Conservation (phyloP, 1,139 yeast species). For the Yamadazyma aaseri region DNA sequence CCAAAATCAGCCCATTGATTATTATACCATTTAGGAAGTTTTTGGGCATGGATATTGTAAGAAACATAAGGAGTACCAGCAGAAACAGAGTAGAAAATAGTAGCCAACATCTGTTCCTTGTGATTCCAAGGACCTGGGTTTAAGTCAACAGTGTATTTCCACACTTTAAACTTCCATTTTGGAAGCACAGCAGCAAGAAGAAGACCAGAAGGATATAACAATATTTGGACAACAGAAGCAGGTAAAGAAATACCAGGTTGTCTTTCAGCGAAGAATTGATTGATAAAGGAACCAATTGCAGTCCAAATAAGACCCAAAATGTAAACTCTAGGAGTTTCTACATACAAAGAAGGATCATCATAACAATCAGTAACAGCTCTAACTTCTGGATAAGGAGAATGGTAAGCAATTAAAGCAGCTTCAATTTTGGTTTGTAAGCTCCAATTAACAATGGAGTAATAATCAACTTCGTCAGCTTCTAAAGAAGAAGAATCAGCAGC, state of each 20-base stretch:
- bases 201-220: slow-evolving; percentile 58
- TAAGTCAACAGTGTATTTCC: slow-evolving; percentile 39
- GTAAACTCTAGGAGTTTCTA: slow-evolving; percentile 58
- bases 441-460: slow-evolving; percentile 18
- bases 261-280: slow-evolving; percentile 58
- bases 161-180: slow-evolving; percentile 40
- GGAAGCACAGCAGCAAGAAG: slow-evolving; percentile 42
- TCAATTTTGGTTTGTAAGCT: slow-evolving; percentile 32
- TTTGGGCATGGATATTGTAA: slow-evolving; percentile 46
- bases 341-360: slow-evolving; percentile 48
- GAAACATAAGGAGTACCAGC: slow-evolving; percentile 43
- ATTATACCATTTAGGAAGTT: slow-evolving; percentile 37
- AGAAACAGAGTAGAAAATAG: slow-evolving; percentile 43
- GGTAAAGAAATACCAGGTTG: slow-evolving; percentile 48
- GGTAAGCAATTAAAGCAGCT: slow-evolving; percentile 49
- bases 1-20: slow-evolving; percentile 47
- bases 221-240: slow-evolving; percentile 52
- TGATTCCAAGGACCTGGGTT: slow-evolving; percentile 61
- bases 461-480: slow-evolving; percentile 7
- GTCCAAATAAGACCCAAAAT: slow-evolving; percentile 52
- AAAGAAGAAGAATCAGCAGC: slow-evolving; percentile 31
- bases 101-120: slow-evolving; percentile 59
- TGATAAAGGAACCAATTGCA: slow-evolving; percentile 54
- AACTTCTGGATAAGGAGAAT: slow-evolving; percentile 66
- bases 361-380: slow-evolving; percentile 54